A percentile compares a stretch with the other conserved stretches of the same genome.
Evolutionary conservation across 2,329 filamentous ascomycete genomes (phyloP).

Genomic region (Hymenoscyphus scutula): DNA sequence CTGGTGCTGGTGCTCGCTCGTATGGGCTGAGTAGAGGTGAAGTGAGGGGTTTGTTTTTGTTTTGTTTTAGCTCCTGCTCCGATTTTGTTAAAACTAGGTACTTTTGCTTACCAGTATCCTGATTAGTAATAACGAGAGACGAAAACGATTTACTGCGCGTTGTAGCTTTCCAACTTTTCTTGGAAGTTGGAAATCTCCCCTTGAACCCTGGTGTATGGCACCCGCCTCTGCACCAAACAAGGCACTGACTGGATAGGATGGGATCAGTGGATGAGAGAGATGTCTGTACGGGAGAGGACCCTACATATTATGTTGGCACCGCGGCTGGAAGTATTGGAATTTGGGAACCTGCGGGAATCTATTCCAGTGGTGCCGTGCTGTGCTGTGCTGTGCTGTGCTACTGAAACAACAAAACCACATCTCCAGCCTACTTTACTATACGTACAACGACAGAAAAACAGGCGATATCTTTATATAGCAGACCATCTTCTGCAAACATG

Average conservation of each 20-base stretch:
- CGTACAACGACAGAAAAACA: neutral
- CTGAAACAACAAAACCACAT: neutral
- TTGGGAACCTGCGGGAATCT: neutral
- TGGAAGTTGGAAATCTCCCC: neutral
- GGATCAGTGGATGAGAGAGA: too few relatives aligned
- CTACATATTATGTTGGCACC: neutral
- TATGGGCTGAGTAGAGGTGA: constrained; percentile 7
- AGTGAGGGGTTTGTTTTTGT: neutral
- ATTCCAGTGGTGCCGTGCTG: neutral
- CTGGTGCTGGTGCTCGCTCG: too few relatives aligned
- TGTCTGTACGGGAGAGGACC: neutral
- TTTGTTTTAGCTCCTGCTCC: neutral
- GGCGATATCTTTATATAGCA: too few relatives aligned
- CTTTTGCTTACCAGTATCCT: too few relatives aligned
- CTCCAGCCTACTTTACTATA: too few relatives aligned
- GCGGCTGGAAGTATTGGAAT: too few relatives aligned
- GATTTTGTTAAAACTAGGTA: too few relatives aligned
- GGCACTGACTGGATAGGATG: neutral
- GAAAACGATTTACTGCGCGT: neutral
- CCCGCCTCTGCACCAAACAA: neutral
- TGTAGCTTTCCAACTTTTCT: neutral
- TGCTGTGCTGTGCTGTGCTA: neutral
- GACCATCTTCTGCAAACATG: too few relatives aligned
- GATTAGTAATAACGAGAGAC: too few relatives aligned
- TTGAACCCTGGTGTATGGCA: neutral